A percentile compares a stretch with the other conserved stretches of the same genome.
Conservation (phyloP, 2,329 filamentous ascomycete species). For the Ophiocordyceps camponoti-leonardi region DNA sequence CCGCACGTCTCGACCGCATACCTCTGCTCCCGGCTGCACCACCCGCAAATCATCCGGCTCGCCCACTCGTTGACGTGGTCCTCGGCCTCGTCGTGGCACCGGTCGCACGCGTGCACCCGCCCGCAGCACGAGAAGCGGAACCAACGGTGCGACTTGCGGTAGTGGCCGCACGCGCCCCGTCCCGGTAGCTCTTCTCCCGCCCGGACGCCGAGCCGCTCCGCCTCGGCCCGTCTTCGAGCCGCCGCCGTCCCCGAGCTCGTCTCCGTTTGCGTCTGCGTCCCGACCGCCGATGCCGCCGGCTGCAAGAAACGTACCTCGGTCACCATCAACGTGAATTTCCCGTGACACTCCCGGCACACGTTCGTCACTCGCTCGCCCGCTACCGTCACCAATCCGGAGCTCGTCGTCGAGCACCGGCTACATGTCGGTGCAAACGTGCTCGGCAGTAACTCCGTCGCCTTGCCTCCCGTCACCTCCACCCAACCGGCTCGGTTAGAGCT, state of each 20-base stretch:
- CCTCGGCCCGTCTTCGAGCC: conserved; percentile 24
- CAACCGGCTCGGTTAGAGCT: conserved; percentile 64
- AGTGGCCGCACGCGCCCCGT: conserved; percentile 38
- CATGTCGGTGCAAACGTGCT: conserved; percentile 70
- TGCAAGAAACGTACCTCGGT: conserved; percentile 59
- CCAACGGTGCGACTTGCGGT: conserved; percentile 42
- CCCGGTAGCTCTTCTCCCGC: conserved; percentile 37
- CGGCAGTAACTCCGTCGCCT: conserved; percentile 58
- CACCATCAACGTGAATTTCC: conserved; percentile 63
- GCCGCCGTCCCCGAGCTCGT: conserved; percentile 20
- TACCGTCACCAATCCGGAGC: conserved; percentile 53
- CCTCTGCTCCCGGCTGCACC: conserved; percentile 64
- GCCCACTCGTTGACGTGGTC: conserved; percentile 69
- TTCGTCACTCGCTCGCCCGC: conserved; percentile 57
- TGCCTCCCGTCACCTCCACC: conserved; percentile 59
- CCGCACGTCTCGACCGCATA: conserved; percentile 61
- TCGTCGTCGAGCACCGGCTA: conserved; percentile 52
- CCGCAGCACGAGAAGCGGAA: conserved; percentile 48
- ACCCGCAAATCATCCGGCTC: conserved; percentile 68
- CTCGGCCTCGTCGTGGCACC: conserved; percentile 56
- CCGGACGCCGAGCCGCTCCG: conserved; percentile 37
- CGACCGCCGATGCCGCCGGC: too few relatives aligned
- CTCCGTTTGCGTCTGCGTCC: conserved; percentile 9
- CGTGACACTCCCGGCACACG: conserved; percentile 64
- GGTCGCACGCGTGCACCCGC: conserved; percentile 43